Evolutionary conservation across 306 rosid genomes (phyloP).

Genomic region (Abrus pulchellus): DNA sequence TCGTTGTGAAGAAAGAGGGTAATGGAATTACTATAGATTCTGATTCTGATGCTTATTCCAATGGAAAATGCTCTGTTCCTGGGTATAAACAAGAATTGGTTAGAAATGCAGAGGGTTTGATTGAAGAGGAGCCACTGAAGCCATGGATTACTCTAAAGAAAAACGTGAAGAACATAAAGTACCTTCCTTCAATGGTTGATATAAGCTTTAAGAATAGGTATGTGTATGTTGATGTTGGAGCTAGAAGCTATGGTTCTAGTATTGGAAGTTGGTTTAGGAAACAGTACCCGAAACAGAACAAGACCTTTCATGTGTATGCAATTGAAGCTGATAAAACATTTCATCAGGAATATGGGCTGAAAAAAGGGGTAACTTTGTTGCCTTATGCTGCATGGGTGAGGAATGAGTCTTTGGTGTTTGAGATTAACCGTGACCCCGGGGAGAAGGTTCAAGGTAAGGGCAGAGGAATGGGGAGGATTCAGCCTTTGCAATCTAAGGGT

Average conservation of each 20-base stretch:
- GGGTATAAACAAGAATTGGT: constrained; percentile 67
- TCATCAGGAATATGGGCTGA: constrained; percentile 76
- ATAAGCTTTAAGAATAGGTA: constrained; percentile 80
- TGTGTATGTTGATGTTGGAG: constrained; percentile 93
- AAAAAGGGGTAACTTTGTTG: constrained; percentile 69
- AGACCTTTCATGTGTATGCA: constrained; percentile 87
- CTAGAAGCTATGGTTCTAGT: constrained; percentile 92
- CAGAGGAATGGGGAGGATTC: constrained; percentile 97
- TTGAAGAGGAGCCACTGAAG: constrained; percentile 80
- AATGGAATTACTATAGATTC: neutral
- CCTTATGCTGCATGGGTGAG: constrained; percentile 98
- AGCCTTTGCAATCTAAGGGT: constrained; percentile 55
- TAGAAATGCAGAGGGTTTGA: constrained; percentile 71
- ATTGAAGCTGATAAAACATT: constrained; percentile 88
- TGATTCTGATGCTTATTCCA: constrained; percentile 17
- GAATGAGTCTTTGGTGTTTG: constrained; percentile 86
- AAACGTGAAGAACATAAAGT: constrained; percentile 80
- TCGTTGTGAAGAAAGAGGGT: constrained; percentile 63
- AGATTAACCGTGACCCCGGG: constrained; percentile 74
- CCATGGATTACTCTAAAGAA: constrained; percentile 93
- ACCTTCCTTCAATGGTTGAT: constrained; percentile 82
- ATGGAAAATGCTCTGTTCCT: constrained; percentile 66
- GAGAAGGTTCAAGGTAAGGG: constrained; percentile 61
- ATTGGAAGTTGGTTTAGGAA: constrained; percentile 95
- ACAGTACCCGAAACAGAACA: constrained; percentile 93